These are phyloP conservation scores for Cladophialophora yegresii DNA, from an alignment of 2,329 filamentous ascomycete genomes.

Conservation along the genomic window DNA sequence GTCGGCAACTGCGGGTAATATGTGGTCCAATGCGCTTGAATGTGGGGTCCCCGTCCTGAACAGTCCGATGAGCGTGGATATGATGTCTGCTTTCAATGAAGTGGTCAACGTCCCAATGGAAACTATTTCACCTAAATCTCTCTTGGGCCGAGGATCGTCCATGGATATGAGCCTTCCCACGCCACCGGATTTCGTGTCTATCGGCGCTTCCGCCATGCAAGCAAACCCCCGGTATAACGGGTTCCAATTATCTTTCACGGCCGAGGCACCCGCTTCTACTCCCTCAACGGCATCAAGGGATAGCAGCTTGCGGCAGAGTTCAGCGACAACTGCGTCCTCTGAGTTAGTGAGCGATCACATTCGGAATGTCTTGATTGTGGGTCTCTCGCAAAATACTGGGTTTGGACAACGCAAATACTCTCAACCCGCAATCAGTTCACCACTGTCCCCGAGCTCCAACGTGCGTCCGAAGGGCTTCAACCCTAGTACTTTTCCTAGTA, in stretches of 20 bases:
- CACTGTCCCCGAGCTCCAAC: slow-evolving; percentile 49
- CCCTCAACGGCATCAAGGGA: slow-evolving; percentile 51
- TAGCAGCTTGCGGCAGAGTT: slow-evolving; percentile 65
- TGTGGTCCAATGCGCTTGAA: slow-evolving; percentile 72
- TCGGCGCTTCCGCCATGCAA: slow-evolving; percentile 65
- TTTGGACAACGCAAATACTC: slow-evolving; percentile 62
- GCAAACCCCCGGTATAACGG: slow-evolving; percentile 57
- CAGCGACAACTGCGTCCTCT: slow-evolving; percentile 61
- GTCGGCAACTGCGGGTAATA: slow-evolving; percentile 55
- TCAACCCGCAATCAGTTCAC: slow-evolving; percentile 59
- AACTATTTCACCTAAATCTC: slow-evolving; percentile 75
- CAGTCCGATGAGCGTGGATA: slow-evolving; percentile 73
- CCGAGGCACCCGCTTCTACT: slow-evolving; percentile 47
- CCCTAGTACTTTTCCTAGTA: slow-evolving; percentile 69
- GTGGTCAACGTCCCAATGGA: slow-evolving; percentile 65
- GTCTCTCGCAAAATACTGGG: slow-evolving; percentile 61
- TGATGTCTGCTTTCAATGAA: slow-evolving; percentile 74
- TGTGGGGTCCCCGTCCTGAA: slow-evolving; percentile 66
- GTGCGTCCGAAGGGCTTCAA: slow-evolving; percentile 38
- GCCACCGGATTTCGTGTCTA: slow-evolving; percentile 71
- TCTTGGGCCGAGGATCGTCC: slow-evolving; percentile 64
- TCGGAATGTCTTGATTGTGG: slow-evolving; percentile 63
- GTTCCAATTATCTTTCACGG: slow-evolving; percentile 49
- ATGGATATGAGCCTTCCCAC: slow-evolving; percentile 74
- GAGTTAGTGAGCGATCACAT: slow-evolving; percentile 68